These are phyloP conservation scores for Quercus suber DNA, from an alignment of 306 rosid species.

Conservation along the genomic window DNA sequence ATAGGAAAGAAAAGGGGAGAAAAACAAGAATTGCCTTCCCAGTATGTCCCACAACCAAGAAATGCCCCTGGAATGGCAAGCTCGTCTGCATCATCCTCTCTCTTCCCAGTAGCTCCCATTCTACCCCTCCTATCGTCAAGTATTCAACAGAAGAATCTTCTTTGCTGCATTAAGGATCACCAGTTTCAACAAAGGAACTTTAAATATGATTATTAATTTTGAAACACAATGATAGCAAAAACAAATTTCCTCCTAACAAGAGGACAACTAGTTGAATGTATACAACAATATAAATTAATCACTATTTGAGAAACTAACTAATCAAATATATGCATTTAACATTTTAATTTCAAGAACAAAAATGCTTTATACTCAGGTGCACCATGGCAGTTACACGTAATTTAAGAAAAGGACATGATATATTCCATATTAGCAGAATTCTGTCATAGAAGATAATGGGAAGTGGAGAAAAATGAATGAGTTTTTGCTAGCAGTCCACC, in stretches of 20 bases:
- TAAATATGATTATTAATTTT: not conserved
- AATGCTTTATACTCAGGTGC: not conserved
- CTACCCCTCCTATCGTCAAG: not conserved
- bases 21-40: not conserved
- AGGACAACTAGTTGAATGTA: too few relatives aligned
- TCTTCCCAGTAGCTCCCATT: not conserved
- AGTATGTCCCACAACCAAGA: not conserved
- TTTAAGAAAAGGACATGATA: not conserved
- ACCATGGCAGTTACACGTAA: not conserved
- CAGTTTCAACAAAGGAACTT: slow-evolving; percentile 9
- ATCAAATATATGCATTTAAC: not conserved
- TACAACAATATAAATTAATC: too few relatives aligned
- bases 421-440: not conserved
- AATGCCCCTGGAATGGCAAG: not conserved
- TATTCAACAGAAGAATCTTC: slow-evolving; percentile 55
- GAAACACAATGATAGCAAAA: not conserved
- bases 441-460: not conserved
- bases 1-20: not conserved
- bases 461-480: not conserved
- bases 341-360: not conserved
- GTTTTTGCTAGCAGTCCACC: too few relatives aligned
- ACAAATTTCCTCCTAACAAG: not conserved
- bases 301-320: too few relatives aligned
- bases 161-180: slow-evolving; percentile 44
- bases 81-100: not conserved